Percentiles rank a stretch among this genome's conserved stretches.
Evolutionary conservation across 768 basidiomycete genomes (phyloP).

Genomic region (Dendrothele bispora): DNA sequence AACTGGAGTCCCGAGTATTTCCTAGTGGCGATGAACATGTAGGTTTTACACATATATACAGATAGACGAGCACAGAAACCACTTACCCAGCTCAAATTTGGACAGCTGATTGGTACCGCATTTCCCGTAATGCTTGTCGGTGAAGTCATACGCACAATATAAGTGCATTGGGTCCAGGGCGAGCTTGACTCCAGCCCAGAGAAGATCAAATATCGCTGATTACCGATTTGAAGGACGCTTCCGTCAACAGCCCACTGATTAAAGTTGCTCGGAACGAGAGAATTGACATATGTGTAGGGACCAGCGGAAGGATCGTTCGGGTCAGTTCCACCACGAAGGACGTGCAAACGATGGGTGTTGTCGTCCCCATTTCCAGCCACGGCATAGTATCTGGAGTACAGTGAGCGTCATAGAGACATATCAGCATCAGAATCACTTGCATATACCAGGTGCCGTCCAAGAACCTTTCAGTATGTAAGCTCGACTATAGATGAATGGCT

Average conservation of each 20-base stretch:
- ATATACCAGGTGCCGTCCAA: too few relatives aligned
- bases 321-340: conserved; percentile 14
- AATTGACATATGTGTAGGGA: conserved; percentile 12
- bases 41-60: too few relatives aligned
- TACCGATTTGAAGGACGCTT: conserved; percentile 10
- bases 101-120: conserved; percentile 16
- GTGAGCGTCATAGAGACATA: conserved; percentile 1
- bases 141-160: conserved; percentile 14
- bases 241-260: conserved; percentile 17
- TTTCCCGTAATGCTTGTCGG: conserved; percentile 14
- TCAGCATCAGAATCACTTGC: too few relatives aligned
- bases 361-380: conserved; percentile 16
- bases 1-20: too few relatives aligned
- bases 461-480: too few relatives aligned
- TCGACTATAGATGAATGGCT: too few relatives aligned
- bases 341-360: conserved; percentile 15
- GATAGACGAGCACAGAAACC: too few relatives aligned
- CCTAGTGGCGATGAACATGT: too few relatives aligned
- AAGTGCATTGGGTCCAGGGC: conserved; percentile 18
- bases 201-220: conserved; percentile 13
- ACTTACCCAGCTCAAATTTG: conserved; percentile 7
- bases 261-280: conserved; percentile 17
- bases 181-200: conserved; percentile 11
- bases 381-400: conserved; percentile 12
- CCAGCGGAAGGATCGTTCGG: conserved; percentile 13